Conservation (phyloP, 2,329 filamentous ascomycete species). For the Phaeosphaeriaceae sp. region DNA sequence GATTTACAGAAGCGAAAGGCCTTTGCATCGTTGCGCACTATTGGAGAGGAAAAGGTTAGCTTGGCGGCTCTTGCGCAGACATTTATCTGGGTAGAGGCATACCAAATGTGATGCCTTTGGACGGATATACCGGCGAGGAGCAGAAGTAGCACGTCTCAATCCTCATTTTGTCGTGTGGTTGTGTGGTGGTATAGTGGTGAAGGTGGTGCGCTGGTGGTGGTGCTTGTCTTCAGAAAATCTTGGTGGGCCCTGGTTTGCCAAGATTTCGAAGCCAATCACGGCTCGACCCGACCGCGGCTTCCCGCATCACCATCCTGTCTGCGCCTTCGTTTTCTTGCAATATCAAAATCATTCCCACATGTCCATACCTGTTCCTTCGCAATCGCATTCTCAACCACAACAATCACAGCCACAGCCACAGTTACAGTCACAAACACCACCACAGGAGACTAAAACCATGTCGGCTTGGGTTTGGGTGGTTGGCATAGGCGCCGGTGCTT, state of each 20-base stretch:
- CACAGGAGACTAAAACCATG: conserved; percentile 52
- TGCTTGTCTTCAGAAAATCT: conserved; percentile 17
- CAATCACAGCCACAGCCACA: neutral
- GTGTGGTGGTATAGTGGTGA: conserved; percentile 13
- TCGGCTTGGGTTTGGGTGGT: conserved; percentile 65
- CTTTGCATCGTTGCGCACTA: conserved; percentile 60
- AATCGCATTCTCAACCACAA: neutral
- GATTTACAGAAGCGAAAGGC: conserved; percentile 70
- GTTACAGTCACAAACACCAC: conserved; percentile 1
- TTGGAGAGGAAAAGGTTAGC: conserved; percentile 1
- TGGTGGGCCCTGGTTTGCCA: conserved; percentile 11
- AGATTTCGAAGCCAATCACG: conserved; percentile 18
- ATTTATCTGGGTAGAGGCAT: conserved; percentile 55
- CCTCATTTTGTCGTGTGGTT: conserved; percentile 36
- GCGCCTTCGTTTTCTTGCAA: neutral
- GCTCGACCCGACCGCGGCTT: conserved; percentile 25
- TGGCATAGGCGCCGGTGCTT: conserved; percentile 69
- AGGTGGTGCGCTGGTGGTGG: conserved; percentile 16
- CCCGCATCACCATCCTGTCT: too few species aligned
- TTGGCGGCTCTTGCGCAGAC: neutral
- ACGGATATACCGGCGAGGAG: conserved; percentile 62
- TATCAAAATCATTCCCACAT: too few species aligned
- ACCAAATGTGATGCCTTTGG: conserved; percentile 66
- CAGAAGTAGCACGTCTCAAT: conserved; percentile 69
- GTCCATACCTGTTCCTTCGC: neutral